A percentile compares a stretch with the other conserved stretches of the same genome.
Conservation (phyloP, 2,329 filamentous ascomycete genomes). For the Ambrosiella cleistominuta region DNA sequence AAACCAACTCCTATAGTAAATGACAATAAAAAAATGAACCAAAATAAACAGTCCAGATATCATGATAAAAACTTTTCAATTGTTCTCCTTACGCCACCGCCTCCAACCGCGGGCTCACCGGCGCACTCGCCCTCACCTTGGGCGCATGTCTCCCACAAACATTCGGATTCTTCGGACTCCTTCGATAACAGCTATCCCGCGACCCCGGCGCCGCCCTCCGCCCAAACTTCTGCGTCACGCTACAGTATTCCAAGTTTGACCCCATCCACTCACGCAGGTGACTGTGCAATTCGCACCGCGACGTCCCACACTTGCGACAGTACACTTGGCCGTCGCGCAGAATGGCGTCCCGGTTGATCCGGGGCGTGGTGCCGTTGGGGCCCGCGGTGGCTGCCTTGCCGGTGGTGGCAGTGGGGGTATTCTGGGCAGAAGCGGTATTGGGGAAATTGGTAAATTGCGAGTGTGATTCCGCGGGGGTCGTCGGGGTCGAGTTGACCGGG, state of each 20-base stretch:
- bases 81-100: neutral
- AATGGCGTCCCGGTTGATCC: slow-evolving; percentile 26
- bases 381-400: slow-evolving; percentile 3
- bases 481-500: neutral
- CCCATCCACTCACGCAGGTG: slow-evolving; percentile 45
- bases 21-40: neutral
- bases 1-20: too few species aligned
- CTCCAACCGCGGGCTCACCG: slow-evolving; percentile 5
- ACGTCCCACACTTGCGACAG: slow-evolving; percentile 44
- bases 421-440: slow-evolving; percentile 2
- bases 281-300: slow-evolving; percentile 44
- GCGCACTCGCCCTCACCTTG: slow-evolving; percentile 9
- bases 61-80: too few species aligned
- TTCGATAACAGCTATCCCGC: slow-evolving; percentile 38
- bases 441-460: slow-evolving; percentile 6
- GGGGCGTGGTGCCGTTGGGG: slow-evolving; percentile 3
- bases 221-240: slow-evolving; percentile 40
- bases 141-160: slow-evolving; percentile 37
- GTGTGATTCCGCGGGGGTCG: slow-evolving; percentile 3
- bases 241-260: slow-evolving; percentile 39
- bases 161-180: slow-evolving; percentile 39
- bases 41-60: neutral
- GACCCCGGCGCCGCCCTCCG: slow-evolving; percentile 28
- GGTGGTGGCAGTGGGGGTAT: neutral
- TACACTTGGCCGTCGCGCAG: slow-evolving; percentile 41